Evolutionary conservation across 177 flowering plant species (phyloP).

Genomic region (Vitis hybrid): DNA sequence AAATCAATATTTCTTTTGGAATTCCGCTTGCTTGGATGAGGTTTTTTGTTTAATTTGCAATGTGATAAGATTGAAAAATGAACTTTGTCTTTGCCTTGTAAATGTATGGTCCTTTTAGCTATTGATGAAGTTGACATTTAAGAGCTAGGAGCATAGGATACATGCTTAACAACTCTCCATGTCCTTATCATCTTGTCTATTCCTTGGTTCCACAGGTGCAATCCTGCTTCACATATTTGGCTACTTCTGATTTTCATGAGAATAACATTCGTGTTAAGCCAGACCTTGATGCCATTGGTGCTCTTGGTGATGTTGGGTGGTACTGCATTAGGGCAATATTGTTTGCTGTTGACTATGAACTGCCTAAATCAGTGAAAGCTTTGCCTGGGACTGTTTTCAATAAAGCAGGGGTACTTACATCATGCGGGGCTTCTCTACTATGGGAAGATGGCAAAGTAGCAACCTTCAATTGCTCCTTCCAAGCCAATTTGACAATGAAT

Average conservation of each 20-base stretch:
- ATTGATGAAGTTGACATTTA: too few relatives aligned
- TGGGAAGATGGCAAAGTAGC: slow-evolving; percentile 35
- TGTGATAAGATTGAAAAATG: too few relatives aligned
- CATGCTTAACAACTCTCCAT: too few relatives aligned
- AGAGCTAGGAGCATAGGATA: too few relatives aligned
- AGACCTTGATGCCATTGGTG: slow-evolving; percentile 58
- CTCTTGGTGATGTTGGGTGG: slow-evolving; percentile 70
- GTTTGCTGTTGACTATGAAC: slow-evolving; percentile 51
- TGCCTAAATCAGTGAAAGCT: slow-evolving; percentile 51
- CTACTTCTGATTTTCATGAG: slow-evolving; percentile 32
- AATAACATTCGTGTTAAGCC: slow-evolving; percentile 55
- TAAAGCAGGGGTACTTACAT: slow-evolving; percentile 52
- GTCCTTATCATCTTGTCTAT: too few relatives aligned
- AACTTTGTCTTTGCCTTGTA: too few relatives aligned
- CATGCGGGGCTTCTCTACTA: slow-evolving; percentile 42
- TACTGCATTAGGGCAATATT: slow-evolving; percentile 61
- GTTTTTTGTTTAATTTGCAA: too few relatives aligned
- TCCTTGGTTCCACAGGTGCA: slow-evolving; percentile 34
- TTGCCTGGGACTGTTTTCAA: slow-evolving; percentile 21
- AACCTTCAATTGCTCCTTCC: slow-evolving; percentile 59
- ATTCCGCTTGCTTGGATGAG: too few relatives aligned
- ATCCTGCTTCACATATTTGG: slow-evolving; percentile 39
- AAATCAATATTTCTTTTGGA: too few relatives aligned
- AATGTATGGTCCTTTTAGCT: too few relatives aligned
- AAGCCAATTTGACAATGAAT: slow-evolving; percentile 49